phyloP scores from a whole-genome alignment of 83 land plant genomes.

The Picea abies region DNA sequence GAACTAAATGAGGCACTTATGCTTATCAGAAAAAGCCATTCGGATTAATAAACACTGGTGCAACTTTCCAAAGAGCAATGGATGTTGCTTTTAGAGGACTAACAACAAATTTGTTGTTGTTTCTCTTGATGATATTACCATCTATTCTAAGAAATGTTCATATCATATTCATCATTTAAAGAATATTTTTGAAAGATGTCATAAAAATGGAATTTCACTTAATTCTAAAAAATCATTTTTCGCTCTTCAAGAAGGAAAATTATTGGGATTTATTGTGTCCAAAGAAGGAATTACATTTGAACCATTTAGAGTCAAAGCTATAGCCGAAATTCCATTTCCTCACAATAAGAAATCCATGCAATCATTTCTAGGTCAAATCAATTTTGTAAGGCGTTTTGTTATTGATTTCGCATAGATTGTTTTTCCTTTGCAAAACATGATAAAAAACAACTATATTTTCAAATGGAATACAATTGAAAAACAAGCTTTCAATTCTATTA shows the following conservation, averaged over 20 bases:
- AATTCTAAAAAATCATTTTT: not conserved
- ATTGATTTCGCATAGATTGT: not conserved
- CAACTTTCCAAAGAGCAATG: not conserved
- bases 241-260: not conserved
- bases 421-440: not conserved
- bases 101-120: not conserved
- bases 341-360: not conserved
- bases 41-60: not conserved
- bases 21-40: not conserved
- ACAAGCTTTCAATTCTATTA: not conserved
- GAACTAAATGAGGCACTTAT: no score
- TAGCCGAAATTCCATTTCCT: not conserved
- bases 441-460: not conserved
- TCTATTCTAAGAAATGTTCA: no score
- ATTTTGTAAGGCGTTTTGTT: not conserved
- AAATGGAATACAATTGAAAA: not conserved
- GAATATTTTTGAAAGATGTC: not conserved
- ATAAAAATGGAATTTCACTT: not conserved
- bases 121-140: not conserved
- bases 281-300: not conserved
- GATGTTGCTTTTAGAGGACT: not conserved
- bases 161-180: not conserved
- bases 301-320: not conserved
- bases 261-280: not conserved
- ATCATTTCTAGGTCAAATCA: not conserved